These are phyloP conservation scores for Didymella glomerata DNA, from an alignment of 2,329 filamentous ascomycete genomes.

Conservation along the genomic window DNA sequence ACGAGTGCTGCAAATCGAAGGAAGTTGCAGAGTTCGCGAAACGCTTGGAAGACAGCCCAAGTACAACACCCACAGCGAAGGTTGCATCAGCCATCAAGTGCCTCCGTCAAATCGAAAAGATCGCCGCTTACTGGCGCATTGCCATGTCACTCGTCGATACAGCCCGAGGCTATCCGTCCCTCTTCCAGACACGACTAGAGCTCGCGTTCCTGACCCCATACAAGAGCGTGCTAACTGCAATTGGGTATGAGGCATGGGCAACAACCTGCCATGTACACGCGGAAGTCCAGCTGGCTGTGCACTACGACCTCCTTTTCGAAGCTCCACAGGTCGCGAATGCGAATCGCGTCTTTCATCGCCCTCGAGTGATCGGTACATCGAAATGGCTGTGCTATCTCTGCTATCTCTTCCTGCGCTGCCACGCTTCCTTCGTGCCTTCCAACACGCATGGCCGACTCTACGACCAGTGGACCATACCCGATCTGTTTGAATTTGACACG, in stretches of 20 bases:
- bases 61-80: slow-evolving; percentile 15
- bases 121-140: slow-evolving; percentile 15
- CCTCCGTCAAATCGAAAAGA: slow-evolving; percentile 18
- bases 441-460: slow-evolving; percentile 20
- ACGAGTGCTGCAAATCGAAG: slow-evolving; percentile 2
- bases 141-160: neutral
- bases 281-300: slow-evolving; percentile 16
- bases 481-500: slow-evolving; percentile 2
- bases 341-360: neutral
- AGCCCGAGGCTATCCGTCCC: neutral
- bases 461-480: slow-evolving; percentile 20
- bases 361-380: slow-evolving; percentile 17
- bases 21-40: slow-evolving; percentile 10
- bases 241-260: slow-evolving; percentile 18
- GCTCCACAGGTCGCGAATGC: neutral
- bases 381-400: slow-evolving; percentile 21
- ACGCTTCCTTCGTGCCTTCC: slow-evolving; percentile 9
- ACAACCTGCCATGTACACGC: slow-evolving; percentile 20
- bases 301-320: slow-evolving; percentile 4
- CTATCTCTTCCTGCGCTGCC: slow-evolving; percentile 15
- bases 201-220: slow-evolving; percentile 14
- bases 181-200: slow-evolving; percentile 1
- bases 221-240: slow-evolving; percentile 14
- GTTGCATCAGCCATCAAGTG: slow-evolving; percentile 21
- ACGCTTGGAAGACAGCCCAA: slow-evolving; percentile 11